Conservation (phyloP, 2,329 filamentous ascomycete genomes). For the Cercospora zeina region DNA sequence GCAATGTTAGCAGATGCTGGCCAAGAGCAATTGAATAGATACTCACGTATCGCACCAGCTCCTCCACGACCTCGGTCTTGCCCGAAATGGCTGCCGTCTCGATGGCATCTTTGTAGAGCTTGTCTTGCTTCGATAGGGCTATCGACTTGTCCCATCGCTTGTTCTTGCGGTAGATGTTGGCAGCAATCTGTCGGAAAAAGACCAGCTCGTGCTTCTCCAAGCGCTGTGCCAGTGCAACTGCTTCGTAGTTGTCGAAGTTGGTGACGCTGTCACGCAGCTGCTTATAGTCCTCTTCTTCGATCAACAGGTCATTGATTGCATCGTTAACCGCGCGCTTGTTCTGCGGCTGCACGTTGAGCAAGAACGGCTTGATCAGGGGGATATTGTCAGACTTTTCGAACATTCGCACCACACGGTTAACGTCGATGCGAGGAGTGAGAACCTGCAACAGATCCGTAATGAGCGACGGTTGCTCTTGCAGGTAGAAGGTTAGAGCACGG, state of each 20-base stretch:
- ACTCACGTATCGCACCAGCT: slow-evolving; percentile 95
- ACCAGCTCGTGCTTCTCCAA: slow-evolving; percentile 97
- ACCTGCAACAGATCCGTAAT: slow-evolving; percentile 93
- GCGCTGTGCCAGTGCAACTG: slow-evolving; percentile 84
- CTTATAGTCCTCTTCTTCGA: slow-evolving; percentile 99
- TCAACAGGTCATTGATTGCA: slow-evolving; percentile 94
- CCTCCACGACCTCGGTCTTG: slow-evolving; percentile 91
- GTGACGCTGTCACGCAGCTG: slow-evolving; percentile 95
- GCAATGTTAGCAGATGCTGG: slow-evolving; percentile 39
- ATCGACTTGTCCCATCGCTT: slow-evolving; percentile 99
- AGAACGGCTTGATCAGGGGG: slow-evolving; percentile 96
- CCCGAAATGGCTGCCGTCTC: slow-evolving; percentile 91
- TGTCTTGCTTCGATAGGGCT: slow-evolving; percentile 95
- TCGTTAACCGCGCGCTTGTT: slow-evolving; percentile 99
- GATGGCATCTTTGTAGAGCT: slow-evolving; percentile 98
- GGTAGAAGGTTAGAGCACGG: slow-evolving; percentile 92
- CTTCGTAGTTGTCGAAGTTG: slow-evolving; percentile 99
- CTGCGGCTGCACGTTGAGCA: slow-evolving; percentile 91
- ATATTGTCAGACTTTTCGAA: slow-evolving; percentile 98
- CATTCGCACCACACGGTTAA: slow-evolving; percentile 98
- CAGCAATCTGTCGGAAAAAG: slow-evolving; percentile 98
- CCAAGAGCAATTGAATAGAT: slow-evolving; percentile 5
- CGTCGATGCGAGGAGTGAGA: slow-evolving; percentile 89
- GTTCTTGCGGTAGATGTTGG: slow-evolving; percentile 98
- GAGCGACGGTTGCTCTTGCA: slow-evolving; percentile 93